These are phyloP conservation scores for Guadua angustifolia DNA, from an alignment of 176 grass and related monocot genomes.

Conservation along the genomic window DNA sequence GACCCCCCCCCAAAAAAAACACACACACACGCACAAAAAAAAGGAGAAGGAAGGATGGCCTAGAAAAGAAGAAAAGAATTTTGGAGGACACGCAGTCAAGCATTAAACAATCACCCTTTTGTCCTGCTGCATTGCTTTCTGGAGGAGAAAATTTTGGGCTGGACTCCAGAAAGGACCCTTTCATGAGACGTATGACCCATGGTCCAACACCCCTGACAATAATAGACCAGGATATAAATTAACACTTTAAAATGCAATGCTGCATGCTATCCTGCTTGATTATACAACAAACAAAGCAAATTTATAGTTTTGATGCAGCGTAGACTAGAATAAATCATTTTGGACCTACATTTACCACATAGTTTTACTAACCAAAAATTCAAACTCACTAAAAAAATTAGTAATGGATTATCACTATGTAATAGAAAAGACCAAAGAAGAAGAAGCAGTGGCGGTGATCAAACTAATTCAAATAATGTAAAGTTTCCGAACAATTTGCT, in stretches of 20 bases:
- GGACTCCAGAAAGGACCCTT: conserved; percentile 63
- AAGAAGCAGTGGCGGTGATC: background rate
- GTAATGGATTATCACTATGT: background rate
- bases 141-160: conserved; percentile 35
- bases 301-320: background rate
- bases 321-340: background rate
- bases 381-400: background rate
- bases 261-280: background rate
- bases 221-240: conserved; percentile 9
- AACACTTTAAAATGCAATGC: background rate
- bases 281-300: background rate
- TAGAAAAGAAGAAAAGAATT: conserved; percentile 17
- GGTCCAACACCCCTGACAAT: conserved; percentile 69
- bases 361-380: background rate
- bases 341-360: background rate
- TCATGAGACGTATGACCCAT: conserved; percentile 70
- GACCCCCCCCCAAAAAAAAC: background rate
- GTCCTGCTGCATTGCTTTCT: conserved; percentile 35
- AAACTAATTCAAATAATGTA: background rate
- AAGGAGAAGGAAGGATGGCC: background rate
- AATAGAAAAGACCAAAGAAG: too few relatives aligned
- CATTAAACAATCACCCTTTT: conserved; percentile 21
- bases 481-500: background rate
- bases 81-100: background rate
- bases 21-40: too few relatives aligned